A percentile compares a stretch with the other conserved stretches of the same genome.
These are phyloP conservation scores for Sporopachydermia cereana DNA, from an alignment of 1,139 yeast genomes.

Conservation along the genomic window DNA sequence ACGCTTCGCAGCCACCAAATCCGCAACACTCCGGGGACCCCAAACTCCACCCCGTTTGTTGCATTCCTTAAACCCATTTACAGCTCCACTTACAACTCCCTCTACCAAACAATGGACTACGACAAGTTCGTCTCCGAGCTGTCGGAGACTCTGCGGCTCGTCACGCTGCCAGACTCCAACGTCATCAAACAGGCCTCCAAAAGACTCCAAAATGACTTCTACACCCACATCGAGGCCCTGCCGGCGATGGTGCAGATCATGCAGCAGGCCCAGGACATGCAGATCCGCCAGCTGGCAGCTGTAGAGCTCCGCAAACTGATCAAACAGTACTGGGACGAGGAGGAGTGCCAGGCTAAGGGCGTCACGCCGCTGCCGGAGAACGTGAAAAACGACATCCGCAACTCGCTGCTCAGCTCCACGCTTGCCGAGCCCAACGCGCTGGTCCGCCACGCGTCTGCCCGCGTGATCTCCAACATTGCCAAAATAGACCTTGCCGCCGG, in stretches of 20 bases:
- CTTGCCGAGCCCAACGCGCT: constrained; percentile 53
- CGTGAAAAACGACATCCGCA: constrained; percentile 49
- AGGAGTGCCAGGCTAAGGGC: constrained; percentile 26
- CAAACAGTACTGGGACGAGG: constrained; percentile 53
- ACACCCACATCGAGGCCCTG: constrained; percentile 56
- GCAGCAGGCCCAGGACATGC: constrained; percentile 50
- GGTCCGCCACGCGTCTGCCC: constrained; percentile 81
- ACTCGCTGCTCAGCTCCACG: constrained; percentile 56
- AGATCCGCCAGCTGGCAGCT: constrained; percentile 74
- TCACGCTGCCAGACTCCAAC: constrained; percentile 65
- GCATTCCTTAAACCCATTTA: not conserved
- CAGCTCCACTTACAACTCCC: not conserved
- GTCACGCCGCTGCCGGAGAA: constrained; percentile 20
- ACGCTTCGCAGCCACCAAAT: not conserved
- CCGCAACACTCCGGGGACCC: not conserved
- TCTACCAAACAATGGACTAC: constrained; percentile 38
- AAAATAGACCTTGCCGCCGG: constrained; percentile 54
- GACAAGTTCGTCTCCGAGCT: constrained; percentile 54
- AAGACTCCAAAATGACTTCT: constrained; percentile 63
- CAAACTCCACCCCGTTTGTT: not conserved
- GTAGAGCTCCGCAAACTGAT: constrained; percentile 89
- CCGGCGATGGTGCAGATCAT: constrained; percentile 78
- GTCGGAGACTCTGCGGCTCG: constrained; percentile 68
- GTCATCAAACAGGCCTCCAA: constrained; percentile 77
- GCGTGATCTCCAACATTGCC: constrained; percentile 83